Evolutionary conservation across 768 basidiomycete genomes (phyloP), one percentile per base, ranked within the genome.

Genomic region (Sarcodon aspratus): DNA sequence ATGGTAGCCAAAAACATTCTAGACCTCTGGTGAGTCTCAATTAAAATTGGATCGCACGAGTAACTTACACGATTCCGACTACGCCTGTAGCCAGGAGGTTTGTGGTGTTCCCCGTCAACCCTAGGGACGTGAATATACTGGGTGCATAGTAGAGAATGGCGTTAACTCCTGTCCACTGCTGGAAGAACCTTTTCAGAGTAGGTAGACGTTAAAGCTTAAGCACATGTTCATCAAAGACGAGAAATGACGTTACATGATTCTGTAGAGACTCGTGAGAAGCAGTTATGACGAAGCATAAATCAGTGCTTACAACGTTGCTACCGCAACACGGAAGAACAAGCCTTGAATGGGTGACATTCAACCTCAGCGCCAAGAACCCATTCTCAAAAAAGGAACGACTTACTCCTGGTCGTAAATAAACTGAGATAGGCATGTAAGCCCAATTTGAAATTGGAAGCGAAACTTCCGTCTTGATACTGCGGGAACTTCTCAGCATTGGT

Each of bases 101-200:
- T 35, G 71, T 74, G 1, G 82, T 70, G 52, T 76, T 82, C 2
- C 82, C 82, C 1, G 68, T 70, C 33, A 86, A 64, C 44, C 81
- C 76, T 35, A 89, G 72, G 12, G 60, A 55, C 38, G 68, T 44
- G 69, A 88, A 89, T 51, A 89, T 87, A 36, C 65, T 71, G 2
- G 81, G 85, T 0, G 85, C 84, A 55, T 86, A 87, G 67, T 86
- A 87, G 46, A 87, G 64, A 54, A 85, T 81, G 6, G 78, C 81
- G 54, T 85, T 85, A 56, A 85, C 72, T 52, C 85, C 86, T 32
- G 83, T 85, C 83, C 84, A 87, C 63, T 87, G 85, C 59, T 87
- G 85, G 70, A 84, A 87, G 67, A 80, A 82, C 84, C 82, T 90
- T 37, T 69, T 78, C 21, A 27, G 21, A 27, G 21, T 27, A 27